Percentiles rank a stretch among this genome's conserved stretches.
Conservation (phyloP, 331 rosid species). For the Rosa hybrid region DNA sequence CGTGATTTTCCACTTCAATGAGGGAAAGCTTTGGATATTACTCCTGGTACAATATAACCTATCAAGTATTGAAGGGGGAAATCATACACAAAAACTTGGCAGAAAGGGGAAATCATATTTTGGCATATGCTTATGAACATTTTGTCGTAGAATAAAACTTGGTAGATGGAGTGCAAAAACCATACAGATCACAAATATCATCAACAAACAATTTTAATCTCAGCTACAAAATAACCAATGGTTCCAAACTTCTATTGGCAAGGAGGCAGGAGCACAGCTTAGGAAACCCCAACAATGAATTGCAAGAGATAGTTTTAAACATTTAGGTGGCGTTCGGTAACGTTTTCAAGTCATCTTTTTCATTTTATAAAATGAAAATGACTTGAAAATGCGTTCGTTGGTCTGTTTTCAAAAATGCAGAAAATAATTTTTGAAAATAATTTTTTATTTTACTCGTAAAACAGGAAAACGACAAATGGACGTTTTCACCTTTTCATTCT, state of each 20-base stretch:
- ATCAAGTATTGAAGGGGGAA: background rate
- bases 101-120: background rate
- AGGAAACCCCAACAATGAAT: too few relatives aligned
- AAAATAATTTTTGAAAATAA: too few relatives aligned
- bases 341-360: too few relatives aligned
- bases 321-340: too few relatives aligned
- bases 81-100: background rate
- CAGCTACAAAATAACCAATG: background rate
- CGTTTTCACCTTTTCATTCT: too few relatives aligned
- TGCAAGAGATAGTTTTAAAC: too few relatives aligned
- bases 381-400: too few relatives aligned
- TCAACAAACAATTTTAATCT: background rate
- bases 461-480: too few relatives aligned
- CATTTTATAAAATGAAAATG: too few relatives aligned
- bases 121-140: background rate
- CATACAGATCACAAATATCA: background rate
- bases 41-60: background rate
- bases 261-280: background rate
- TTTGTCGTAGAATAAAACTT: background rate
- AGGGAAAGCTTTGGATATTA: background rate
- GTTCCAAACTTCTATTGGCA: background rate
- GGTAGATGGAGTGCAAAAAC: background rate
- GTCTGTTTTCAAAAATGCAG: too few relatives aligned
- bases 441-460: too few relatives aligned
- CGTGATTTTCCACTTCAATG: background rate